These are phyloP conservation scores for Lophiostoma macrostomum DNA, from an alignment of 495 filamentous ascomycete species.

Conservation along the genomic window DNA sequence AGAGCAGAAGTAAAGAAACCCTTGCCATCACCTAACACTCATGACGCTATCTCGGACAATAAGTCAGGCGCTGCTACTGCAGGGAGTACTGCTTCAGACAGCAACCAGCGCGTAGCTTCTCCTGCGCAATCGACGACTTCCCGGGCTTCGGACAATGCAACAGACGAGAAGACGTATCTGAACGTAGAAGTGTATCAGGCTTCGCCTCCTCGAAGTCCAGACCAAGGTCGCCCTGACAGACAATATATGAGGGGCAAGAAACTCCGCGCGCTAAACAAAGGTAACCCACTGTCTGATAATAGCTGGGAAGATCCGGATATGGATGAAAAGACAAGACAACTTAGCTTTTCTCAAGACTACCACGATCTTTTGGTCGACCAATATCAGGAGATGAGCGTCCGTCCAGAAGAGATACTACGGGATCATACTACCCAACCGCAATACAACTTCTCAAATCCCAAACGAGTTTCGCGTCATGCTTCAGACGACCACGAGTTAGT, in stretches of 20 bases:
- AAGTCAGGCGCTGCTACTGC: too few species aligned
- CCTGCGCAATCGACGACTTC: slow-evolving; percentile 6
- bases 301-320: slow-evolving; percentile 24
- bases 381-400: slow-evolving; percentile 22
- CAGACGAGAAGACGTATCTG: slow-evolving; percentile 11
- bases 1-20: neutral
- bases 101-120: neutral
- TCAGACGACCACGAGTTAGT: neutral
- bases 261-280: slow-evolving; percentile 8
- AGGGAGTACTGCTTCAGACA: too few species aligned
- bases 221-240: slow-evolving; percentile 1
- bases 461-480: neutral
- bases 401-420: slow-evolving; percentile 2
- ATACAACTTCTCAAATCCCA: neutral
- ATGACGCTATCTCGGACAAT: too few species aligned
- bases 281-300: slow-evolving; percentile 10
- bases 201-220: neutral
- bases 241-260: slow-evolving; percentile 4
- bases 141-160: slow-evolving; percentile 4
- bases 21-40: too few species aligned
- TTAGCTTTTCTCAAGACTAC: slow-evolving; percentile 31
- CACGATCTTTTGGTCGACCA: slow-evolving; percentile 27
- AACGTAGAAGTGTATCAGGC: neutral
- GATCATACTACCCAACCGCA: neutral
- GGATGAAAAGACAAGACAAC: slow-evolving; percentile 19